A percentile compares a stretch with the other conserved stretches of the same genome.
phyloP scores from a whole-genome alignment of 1,284 basidiomycete genomes.

The Thelephora terrestris region DNA sequence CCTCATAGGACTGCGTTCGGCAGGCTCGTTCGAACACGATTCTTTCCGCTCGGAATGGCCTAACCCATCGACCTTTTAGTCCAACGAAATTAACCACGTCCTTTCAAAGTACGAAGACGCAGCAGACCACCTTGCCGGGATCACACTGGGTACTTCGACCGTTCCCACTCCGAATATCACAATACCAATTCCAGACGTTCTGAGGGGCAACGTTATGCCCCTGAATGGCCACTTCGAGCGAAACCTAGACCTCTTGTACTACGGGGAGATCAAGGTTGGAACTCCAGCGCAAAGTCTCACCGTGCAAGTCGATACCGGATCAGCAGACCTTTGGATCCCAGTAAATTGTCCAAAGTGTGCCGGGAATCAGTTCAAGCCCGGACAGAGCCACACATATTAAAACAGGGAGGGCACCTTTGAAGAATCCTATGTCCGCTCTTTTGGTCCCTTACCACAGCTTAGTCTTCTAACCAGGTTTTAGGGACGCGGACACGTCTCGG shows the following conservation, averaged over 20 bases:
- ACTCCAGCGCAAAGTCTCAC: conserved; percentile 34
- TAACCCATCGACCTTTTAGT: conserved; percentile 11
- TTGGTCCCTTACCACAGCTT: conserved; percentile 9
- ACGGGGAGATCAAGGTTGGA: conserved; percentile 36
- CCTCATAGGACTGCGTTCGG: not conserved
- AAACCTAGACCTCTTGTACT: conserved; percentile 39
- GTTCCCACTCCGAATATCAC: conserved; percentile 4
- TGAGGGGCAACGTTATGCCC: conserved; percentile 18
- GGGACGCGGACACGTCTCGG: conserved; percentile 41
- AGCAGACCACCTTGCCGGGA: conserved; percentile 23
- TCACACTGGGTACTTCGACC: conserved; percentile 21
- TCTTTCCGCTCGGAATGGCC: not conserved
- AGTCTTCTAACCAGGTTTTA: conserved; percentile 13
- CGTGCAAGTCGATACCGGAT: conserved; percentile 51
- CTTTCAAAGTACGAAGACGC: conserved; percentile 30
- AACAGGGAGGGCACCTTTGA: conserved; percentile 28
- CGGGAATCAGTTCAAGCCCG: conserved; percentile 26
- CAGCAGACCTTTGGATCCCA: conserved; percentile 47
- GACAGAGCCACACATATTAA: conserved; percentile 31
- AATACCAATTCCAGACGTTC: conserved; percentile 3
- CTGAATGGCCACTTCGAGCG: conserved; percentile 30
- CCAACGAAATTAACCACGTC: conserved; percentile 22
- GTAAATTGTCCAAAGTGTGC: conserved; percentile 30
- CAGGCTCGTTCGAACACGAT: not conserved
- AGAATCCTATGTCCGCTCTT: conserved; percentile 44